phyloP scores from a whole-genome alignment of 768 basidiomycete species.

The Mycena galericulata region DNA sequence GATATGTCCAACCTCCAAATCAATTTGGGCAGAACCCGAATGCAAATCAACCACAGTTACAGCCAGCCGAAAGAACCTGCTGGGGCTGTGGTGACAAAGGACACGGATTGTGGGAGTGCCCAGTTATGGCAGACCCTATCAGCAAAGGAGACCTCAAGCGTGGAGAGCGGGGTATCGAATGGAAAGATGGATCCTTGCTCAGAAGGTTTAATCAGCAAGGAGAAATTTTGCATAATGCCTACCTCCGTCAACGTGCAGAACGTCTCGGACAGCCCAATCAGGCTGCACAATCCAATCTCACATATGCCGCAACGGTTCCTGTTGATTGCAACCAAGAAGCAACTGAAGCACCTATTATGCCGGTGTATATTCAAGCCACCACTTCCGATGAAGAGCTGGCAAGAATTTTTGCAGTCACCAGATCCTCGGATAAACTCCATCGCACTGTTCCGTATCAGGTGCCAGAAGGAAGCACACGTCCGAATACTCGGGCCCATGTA shows the following conservation, averaged over 20 bases:
- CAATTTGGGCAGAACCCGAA: background rate
- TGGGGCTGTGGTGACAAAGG: constrained; percentile 11
- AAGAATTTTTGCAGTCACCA: constrained; percentile 4
- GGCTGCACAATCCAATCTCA: constrained; percentile 2
- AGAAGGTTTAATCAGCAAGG: constrained; percentile 10
- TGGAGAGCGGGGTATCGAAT: constrained; percentile 12
- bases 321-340: background rate
- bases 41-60: background rate
- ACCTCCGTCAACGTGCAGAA: background rate
- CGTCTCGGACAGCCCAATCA: no score
- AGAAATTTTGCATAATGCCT: constrained; percentile 3
- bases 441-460: constrained; percentile 1
- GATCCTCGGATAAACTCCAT: background rate
- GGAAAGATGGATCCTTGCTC: constrained; percentile 4
- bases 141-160: background rate
- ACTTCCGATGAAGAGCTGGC: constrained; percentile 4
- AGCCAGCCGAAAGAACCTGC: background rate
- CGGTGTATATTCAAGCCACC: constrained; percentile 3
- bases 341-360: background rate
- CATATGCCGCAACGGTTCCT: background rate
- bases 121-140: constrained; percentile 6
- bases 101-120: constrained; percentile 11
- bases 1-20: background rate
- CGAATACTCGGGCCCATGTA: constrained; percentile 5
- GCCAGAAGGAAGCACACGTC: background rate